Percentiles rank a stretch among this genome's conserved stretches.
phyloP scores from a whole-genome alignment of 331 rosid species.

The Quercus lobata region DNA sequence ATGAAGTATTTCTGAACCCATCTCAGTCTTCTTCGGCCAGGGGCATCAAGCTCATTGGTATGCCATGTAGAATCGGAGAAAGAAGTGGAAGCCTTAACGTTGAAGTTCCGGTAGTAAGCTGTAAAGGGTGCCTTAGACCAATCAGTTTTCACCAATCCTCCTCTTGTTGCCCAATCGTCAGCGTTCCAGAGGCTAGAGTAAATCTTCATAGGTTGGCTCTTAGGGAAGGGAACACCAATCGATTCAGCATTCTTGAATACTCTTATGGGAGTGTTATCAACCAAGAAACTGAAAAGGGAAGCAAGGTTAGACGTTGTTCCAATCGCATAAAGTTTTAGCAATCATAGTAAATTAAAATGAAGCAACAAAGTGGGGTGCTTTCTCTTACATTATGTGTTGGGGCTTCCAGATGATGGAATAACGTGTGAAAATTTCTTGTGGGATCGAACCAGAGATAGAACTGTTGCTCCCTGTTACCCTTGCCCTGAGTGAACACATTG shows the following conservation, averaged over 20 bases:
- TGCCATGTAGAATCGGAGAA: constrained; percentile 35
- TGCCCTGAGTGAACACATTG: constrained; percentile 73
- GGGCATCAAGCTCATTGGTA: constrained; percentile 57
- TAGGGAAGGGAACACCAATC: constrained; percentile 74
- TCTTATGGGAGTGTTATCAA: constrained; percentile 74
- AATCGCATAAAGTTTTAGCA: neutral
- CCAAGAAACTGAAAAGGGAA: constrained; percentile 51
- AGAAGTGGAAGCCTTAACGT: constrained; percentile 29
- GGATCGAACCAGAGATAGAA: constrained; percentile 92
- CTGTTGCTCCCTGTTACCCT: constrained; percentile 75
- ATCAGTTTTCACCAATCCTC: constrained; percentile 77
- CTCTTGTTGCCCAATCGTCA: constrained; percentile 80
- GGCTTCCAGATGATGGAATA: constrained; percentile 86
- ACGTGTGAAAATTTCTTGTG: constrained; percentile 81
- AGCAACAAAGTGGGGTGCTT: too few relatives aligned
- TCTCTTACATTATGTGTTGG: constrained; percentile 62
- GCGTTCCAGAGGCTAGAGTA: constrained; percentile 83
- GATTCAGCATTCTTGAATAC: constrained; percentile 69
- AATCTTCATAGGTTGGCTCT: constrained; percentile 71
- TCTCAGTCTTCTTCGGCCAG: constrained; percentile 62
- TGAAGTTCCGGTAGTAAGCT: constrained; percentile 79
- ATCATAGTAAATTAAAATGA: neutral
- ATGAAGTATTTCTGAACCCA: constrained; percentile 84
- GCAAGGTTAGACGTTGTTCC: neutral
- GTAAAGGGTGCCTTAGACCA: constrained; percentile 91